These are phyloP conservation scores for Cryptococcus amylolentus DNA, from an alignment of 1,284 basidiomycete species.

Conservation along the genomic window DNA sequence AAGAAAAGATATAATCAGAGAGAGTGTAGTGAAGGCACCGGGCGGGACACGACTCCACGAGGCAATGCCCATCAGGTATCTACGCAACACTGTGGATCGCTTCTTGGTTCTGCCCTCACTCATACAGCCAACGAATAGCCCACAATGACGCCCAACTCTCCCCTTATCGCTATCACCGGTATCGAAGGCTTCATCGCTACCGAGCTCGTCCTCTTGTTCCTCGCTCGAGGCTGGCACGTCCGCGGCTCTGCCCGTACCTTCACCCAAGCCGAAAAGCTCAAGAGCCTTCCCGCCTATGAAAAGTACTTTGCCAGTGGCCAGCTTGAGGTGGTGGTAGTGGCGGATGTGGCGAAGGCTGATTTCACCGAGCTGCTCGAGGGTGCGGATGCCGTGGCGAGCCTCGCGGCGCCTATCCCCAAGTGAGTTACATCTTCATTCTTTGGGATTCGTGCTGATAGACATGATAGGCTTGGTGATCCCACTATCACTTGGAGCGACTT, in stretches of 20 bases:
- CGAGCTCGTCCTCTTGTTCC: not conserved
- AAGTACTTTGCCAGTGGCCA: not conserved
- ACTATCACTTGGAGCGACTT: constrained; percentile 37
- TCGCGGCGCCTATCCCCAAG: not conserved
- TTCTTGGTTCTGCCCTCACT: too few relatives aligned
- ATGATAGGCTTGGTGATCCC: not conserved
- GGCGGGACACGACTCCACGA: too few relatives aligned
- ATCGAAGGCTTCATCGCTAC: not conserved
- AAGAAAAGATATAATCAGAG: too few relatives aligned
- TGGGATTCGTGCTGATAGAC: too few relatives aligned
- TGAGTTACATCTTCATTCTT: not conserved
- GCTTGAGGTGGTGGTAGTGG: not conserved
- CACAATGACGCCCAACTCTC: not conserved
- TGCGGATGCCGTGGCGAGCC: not conserved
- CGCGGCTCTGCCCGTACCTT: not conserved
- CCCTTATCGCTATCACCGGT: not conserved
- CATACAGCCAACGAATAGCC: not conserved
- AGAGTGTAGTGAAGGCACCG: too few relatives aligned
- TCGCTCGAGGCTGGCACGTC: not conserved
- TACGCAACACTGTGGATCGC: too few relatives aligned
- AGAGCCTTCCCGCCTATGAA: not conserved
- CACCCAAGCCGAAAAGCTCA: not conserved
- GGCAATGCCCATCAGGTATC: too few relatives aligned
- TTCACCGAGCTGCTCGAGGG: not conserved
- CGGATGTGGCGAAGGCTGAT: constrained; percentile 4